Percentiles rank a stretch among this genome's conserved stretches.
Conservation (phyloP, 352 stramenopile genomes). For the Pythium myriotylum region DNA sequence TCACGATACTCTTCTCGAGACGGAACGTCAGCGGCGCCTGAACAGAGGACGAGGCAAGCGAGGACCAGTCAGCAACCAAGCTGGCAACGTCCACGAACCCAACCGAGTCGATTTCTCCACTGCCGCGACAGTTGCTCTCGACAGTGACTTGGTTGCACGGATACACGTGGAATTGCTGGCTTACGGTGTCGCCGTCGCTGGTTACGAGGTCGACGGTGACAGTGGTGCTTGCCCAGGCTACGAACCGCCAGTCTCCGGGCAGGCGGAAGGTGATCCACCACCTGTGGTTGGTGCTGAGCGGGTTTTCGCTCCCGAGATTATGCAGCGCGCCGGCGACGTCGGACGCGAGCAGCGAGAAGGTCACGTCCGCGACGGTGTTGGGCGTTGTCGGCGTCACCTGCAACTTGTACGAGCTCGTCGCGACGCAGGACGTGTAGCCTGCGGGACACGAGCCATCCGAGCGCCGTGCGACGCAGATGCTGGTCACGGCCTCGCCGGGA, state of each 20-base stretch:
- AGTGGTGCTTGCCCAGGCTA: constrained; percentile 61
- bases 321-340: constrained; percentile 75
- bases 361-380: constrained; percentile 65
- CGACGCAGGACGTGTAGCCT: constrained; percentile 63
- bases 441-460: constrained; percentile 53
- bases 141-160: constrained; percentile 58
- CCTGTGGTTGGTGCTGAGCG: constrained; percentile 42
- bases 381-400: constrained; percentile 53
- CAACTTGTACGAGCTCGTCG: constrained; percentile 71
- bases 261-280: constrained; percentile 81
- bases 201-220: constrained; percentile 48
- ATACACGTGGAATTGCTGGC: constrained; percentile 32
- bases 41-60: constrained; percentile 51
- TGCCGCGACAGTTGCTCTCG: constrained; percentile 43
- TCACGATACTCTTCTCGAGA: constrained; percentile 65
- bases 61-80: constrained; percentile 49
- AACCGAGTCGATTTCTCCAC: constrained; percentile 37
- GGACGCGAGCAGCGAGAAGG: constrained; percentile 69
- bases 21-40: constrained; percentile 59
- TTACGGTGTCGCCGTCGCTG: neutral
- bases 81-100: constrained; percentile 73
- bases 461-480: constrained; percentile 50
- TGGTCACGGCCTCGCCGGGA: constrained; percentile 33
- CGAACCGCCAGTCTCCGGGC: constrained; percentile 66
- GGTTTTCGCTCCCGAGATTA: constrained; percentile 63